Evolutionary conservation across 768 basidiomycete species (phyloP).

Genomic region (Kwoniella bestiolae): DNA sequence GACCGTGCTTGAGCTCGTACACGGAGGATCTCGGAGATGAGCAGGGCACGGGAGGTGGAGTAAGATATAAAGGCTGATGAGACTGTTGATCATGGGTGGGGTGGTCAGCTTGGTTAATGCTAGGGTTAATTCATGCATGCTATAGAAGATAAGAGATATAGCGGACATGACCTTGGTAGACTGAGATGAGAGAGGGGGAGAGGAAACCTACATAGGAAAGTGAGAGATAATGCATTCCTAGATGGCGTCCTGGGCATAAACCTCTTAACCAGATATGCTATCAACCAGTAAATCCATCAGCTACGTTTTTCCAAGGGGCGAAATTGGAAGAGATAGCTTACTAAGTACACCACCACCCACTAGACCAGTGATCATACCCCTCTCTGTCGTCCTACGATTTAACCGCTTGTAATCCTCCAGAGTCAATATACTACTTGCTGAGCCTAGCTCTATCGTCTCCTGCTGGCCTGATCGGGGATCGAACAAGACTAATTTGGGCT

Average conservation of each 20-base stretch:
- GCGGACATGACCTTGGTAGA: not conserved
- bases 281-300: not conserved
- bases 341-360: slow-evolving; percentile 30
- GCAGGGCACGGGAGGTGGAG: slow-evolving; percentile 20
- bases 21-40: slow-evolving; percentile 19
- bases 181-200: not conserved
- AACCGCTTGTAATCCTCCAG: slow-evolving; percentile 32
- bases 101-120: not conserved
- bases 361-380: slow-evolving; percentile 30
- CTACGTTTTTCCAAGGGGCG: not conserved
- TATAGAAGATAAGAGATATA: not conserved
- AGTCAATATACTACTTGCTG: slow-evolving; percentile 24
- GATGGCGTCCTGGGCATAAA: slow-evolving; percentile 30
- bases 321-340: not conserved
- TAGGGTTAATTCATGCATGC: no score
- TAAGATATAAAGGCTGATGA: slow-evolving; percentile 36
- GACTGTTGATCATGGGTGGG: slow-evolving; percentile 11
- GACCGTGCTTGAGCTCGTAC: slow-evolving; percentile 20
- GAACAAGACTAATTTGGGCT: slow-evolving; percentile 22
- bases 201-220: slow-evolving; percentile 22
- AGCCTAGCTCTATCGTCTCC: slow-evolving; percentile 23
- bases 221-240: slow-evolving; percentile 27
- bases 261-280: slow-evolving; percentile 25
- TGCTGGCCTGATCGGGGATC: slow-evolving; percentile 23
- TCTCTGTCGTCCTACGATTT: slow-evolving; percentile 25